Base-by-base conservation (phyloP, 345 rosid genomes). In the Pistacia integerrima region DNA sequence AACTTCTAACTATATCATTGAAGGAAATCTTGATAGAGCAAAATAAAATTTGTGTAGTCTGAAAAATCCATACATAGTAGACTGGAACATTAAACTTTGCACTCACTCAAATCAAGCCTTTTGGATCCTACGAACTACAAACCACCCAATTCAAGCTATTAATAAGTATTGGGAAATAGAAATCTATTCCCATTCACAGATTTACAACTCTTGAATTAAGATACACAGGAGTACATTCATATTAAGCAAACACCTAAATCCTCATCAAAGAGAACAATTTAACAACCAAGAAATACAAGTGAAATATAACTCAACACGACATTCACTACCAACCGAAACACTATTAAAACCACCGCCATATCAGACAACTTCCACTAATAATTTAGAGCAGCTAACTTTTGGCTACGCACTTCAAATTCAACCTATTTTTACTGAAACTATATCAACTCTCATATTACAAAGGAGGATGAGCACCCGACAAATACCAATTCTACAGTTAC, bases 401-500 rank as follows among this genome's bases (percentile, higher is more conserved):
- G 38, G 22, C 59, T n/a, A 60, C 35, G 18, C 46, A 20, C 60
- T 52, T 74, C 22, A 74, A n/a, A 38, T 51, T 13, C 36, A 18
- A 74, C 36, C 62, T 33, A 64, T 20, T 63, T 20, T 73, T 4
- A 35, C 61, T 12, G 52, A 18, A 64, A 51, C 70, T 64, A 64
- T 33, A 62, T 35, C 30, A 48, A 44, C 49, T n/a, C 59, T 55
- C 33, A 35, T 41, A 48, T 67, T 76, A 80, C 69, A 66, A 60
- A 30, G 22, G 46, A 51, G 44, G 75, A 16, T 59, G 59, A 35
- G 30, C 70, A 30, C 71, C 57, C 12, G 57, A n/a, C 14, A 61
- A 60, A 44, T 51, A 22, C 48, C 8, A 13, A 13, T 41, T 38
- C 38, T 56, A 17, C 70, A 44, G 54, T 68, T 75, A 94, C 25